Percentiles rank a stretch among this genome's conserved stretches.
These are phyloP conservation scores for Yarrowia osloensis DNA, from an alignment of 805 yeast species.

Conservation along the genomic window DNA sequence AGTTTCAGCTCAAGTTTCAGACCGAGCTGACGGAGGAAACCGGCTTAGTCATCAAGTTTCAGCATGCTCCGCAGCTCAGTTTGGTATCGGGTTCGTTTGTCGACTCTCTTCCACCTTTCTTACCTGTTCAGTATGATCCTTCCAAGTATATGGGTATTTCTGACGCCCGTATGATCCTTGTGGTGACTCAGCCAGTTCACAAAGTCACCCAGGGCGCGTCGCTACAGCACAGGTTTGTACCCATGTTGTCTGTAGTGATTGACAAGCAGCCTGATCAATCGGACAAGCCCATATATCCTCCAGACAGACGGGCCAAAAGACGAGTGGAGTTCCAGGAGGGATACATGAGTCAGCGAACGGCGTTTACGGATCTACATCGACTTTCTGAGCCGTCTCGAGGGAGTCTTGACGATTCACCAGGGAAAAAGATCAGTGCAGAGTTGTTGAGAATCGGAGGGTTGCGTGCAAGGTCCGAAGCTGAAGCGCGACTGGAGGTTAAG, in stretches of 20 bases:
- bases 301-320: not conserved
- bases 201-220: slow-evolving; percentile 8
- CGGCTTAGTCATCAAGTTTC: not conserved
- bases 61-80: not conserved
- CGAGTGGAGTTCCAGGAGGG: slow-evolving; percentile 1
- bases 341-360: not conserved
- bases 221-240: not conserved
- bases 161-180: slow-evolving; percentile 12
- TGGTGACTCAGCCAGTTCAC: not conserved
- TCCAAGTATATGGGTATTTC: not conserved
- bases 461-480: not conserved
- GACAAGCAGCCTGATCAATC: not conserved
- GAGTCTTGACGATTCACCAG: not conserved
- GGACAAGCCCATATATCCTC: not conserved
- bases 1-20: not conserved
- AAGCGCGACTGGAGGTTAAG: not conserved
- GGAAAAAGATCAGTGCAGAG: not conserved
- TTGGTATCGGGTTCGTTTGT: not conserved
- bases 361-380: not conserved
- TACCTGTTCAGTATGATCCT: not conserved
- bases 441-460: not conserved
- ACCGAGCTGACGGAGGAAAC: slow-evolving; percentile 2
- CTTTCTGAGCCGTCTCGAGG: slow-evolving; percentile 1
- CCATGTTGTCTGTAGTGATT: slow-evolving; percentile 1
- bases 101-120: not conserved